These are phyloP conservation scores for Jackrogersella multiformis DNA, from an alignment of 495 filamentous ascomycete species.

Conservation along the genomic window DNA sequence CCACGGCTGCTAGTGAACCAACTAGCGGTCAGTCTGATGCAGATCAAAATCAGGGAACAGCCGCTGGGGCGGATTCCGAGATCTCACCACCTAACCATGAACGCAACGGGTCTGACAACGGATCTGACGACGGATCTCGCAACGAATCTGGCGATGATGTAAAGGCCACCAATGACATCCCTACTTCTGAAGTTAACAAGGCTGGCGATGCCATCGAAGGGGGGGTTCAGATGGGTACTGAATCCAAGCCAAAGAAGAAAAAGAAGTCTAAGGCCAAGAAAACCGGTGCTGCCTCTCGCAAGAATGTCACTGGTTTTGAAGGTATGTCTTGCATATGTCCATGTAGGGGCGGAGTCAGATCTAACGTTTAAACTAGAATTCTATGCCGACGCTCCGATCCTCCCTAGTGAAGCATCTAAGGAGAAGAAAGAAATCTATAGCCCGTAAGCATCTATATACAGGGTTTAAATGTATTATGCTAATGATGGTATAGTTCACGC, in stretches of 20 bases:
- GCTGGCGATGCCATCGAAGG: neutral
- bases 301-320: slow-evolving; percentile 54
- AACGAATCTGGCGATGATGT: slow-evolving; percentile 6
- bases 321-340: slow-evolving; percentile 42
- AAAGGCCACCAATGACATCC: neutral
- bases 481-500: slow-evolving; percentile 37
- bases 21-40: slow-evolving; percentile 32
- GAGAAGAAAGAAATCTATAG: slow-evolving; percentile 68
- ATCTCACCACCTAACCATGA: slow-evolving; percentile 1
- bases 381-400: slow-evolving; percentile 80
- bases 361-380: slow-evolving; percentile 60
- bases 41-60: slow-evolving; percentile 5
- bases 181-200: slow-evolving; percentile 5
- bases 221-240: neutral
- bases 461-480: slow-evolving; percentile 27
- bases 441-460: slow-evolving; percentile 50
- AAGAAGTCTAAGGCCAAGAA: slow-evolving; percentile 46
- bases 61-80: slow-evolving; percentile 1
- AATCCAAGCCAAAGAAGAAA: slow-evolving; percentile 46
- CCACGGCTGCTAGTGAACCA: slow-evolving; percentile 1
- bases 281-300: slow-evolving; percentile 30
- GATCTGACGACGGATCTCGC: neutral
- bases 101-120: neutral
- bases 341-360: neutral
- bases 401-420: slow-evolving; percentile 68